Base-by-base conservation (phyloP, 306 rosid genomes). In the Cicer yamashitae region DNA sequence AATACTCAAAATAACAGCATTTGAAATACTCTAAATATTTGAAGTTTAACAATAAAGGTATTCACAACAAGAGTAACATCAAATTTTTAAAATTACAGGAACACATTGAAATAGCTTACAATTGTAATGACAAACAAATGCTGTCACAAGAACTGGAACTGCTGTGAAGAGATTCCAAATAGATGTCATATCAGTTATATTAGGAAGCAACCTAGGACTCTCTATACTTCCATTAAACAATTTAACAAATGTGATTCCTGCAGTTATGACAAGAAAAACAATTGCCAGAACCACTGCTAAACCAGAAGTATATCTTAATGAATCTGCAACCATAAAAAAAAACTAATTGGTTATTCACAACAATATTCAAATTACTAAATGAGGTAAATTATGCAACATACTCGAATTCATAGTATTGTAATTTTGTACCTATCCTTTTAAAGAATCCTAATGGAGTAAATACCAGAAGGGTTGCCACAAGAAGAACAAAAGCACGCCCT, bases 101-200 rank as follows among this genome's bases (percentile, higher is more conserved):
- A 58, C 34, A 52, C 18, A 51, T 58, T 70, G 58, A 69, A 74
- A 62, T 12, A 48, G 17, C 54, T 52, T 86, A 88, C 96, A 90
- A 67, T 90, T 90, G 78, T 40, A 90, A 74, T 90, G 92, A 75
- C 96, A 90, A 77, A 90, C 91, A 69, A 88, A 90, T 41, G 92
- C 90, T 10, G 92, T 90, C 70, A 90, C 96, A 77, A 90, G 83
- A 77, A 90, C 87, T 13, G 96, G 96, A 73, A 84, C 85, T 77
- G 84, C 89, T 5, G 96, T 90, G 70, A 88, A 88, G 74, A 90
- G 90, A 75, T 83, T 86, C 92, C 90, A 88, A 43, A 83, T 56
- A 1, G 96, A 88, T 30, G 90, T 13, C 15, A 71, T 56, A 77
- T 85, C 87, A 50, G 86, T 79, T 72, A 88, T 63, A 9, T 68